Percentiles rank a stretch among this genome's conserved stretches.
Conservation (phyloP, 1,284 basidiomycete genomes). For the Veloboletus limbatus region DNA sequence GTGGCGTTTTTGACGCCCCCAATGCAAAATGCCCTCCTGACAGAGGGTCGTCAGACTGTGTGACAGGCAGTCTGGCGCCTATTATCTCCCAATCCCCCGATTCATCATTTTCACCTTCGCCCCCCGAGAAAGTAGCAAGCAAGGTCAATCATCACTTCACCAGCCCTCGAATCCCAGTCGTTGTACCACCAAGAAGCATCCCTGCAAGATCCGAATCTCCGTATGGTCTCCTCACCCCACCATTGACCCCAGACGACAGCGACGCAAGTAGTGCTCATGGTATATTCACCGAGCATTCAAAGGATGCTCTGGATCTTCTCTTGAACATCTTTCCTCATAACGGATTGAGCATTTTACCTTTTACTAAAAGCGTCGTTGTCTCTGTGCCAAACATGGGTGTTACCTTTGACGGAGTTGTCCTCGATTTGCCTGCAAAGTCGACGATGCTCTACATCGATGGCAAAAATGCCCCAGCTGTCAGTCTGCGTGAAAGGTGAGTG, state of each 20-base stretch:
- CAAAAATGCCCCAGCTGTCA: constrained; percentile 72
- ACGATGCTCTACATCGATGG: constrained; percentile 80
- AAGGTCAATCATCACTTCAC: constrained; percentile 33
- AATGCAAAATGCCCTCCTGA: constrained; percentile 87
- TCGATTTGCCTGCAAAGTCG: constrained; percentile 64
- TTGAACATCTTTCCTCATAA: constrained; percentile 71
- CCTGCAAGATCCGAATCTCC: constrained; percentile 36
- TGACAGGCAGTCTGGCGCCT: constrained; percentile 84
- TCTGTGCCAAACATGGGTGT: constrained; percentile 62
- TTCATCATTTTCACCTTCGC: constrained; percentile 39
- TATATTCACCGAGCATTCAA: constrained; percentile 41
- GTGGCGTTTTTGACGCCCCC: constrained; percentile 91
- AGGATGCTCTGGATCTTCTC: constrained; percentile 71
- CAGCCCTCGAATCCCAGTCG: constrained; percentile 28
- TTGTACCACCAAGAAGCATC: constrained; percentile 44
- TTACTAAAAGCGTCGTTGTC: constrained; percentile 70
- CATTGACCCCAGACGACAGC: constrained; percentile 35
- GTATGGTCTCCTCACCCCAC: constrained; percentile 38
- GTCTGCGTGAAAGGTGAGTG: constrained; percentile 71
- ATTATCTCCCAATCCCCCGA: constrained; percentile 45
- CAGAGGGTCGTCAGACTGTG: constrained; percentile 86
- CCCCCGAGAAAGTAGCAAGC: constrained; percentile 36
- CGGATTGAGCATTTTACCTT: constrained; percentile 60
- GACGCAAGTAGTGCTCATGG: constrained; percentile 35
- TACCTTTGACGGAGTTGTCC: constrained; percentile 72